Base-by-base conservation (phyloP, 2,329 filamentous ascomycete species). In the Cadophora sp. region DNA sequence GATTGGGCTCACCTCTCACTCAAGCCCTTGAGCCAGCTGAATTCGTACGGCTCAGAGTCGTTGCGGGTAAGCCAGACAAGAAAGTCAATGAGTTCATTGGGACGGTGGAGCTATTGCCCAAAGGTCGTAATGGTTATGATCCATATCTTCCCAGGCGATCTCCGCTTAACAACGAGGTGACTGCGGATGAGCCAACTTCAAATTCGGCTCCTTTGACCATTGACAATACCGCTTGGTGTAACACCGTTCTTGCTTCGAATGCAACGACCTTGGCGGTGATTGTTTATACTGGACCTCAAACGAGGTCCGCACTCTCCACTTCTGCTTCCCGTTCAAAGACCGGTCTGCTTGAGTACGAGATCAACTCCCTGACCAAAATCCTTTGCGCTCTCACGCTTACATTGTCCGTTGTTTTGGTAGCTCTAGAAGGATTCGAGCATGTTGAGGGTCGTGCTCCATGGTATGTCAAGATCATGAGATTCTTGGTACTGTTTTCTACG, bases 381-480 rank as follows among this genome's bases (percentile, higher is more conserved):
- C 85, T 99, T 1, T 99, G 96, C 76, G 88, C 91, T 7, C 85
- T 99, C 69, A 99, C 96, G 0, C 83, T 98, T 1, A 88, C 91
- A 0, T 83, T 99, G 3, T 98, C 95, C 0, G 86, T 97, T 71
- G 86, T 97, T 51, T 86, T 99, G 9, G 96, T 99, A 5, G 94
- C 93, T 0, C 81, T 98, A 1, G 90, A 97, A 79, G 91, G 93
- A 0, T 96, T 97, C 71, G 85, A 90, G 58, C 87, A 84, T 72
- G 88, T 87, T 1, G 84, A 89, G 64, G 87, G 86, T 24, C 34
- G 40, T 26, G 87, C 88, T 64, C 82, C 87, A 27, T 99, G 96
- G 96, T 99, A 98, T 79, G 89, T 98, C 73, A 95, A 97, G 72
- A 97, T 98, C 75, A 96, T 97, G 89, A 91, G 95, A n/a, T 99